phyloP scores from a whole-genome alignment of 768 basidiomycete genomes.

The Phaeotremella skinneri region DNA sequence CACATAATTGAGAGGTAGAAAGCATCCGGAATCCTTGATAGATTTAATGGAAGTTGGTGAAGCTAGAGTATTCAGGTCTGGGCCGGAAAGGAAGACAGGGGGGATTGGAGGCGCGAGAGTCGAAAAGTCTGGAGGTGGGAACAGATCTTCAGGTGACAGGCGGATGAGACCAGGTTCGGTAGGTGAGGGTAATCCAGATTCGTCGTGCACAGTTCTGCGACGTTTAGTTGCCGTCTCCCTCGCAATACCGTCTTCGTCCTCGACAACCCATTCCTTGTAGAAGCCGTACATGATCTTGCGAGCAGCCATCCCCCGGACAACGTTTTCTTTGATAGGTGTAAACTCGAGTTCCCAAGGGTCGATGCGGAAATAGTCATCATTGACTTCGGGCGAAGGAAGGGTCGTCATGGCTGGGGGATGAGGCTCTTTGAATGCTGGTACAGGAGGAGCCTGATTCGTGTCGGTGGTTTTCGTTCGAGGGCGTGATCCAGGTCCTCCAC shows the following conservation, averaged over 20 bases:
- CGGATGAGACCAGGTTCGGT: constrained; percentile 39
- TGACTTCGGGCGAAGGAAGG: constrained; percentile 19
- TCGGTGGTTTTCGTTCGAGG: constrained; percentile 18
- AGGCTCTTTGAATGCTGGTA: constrained; percentile 16
- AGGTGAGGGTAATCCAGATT: constrained; percentile 41
- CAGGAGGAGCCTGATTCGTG: constrained; percentile 6
- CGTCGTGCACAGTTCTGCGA: constrained; percentile 17
- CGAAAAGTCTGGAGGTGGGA: constrained; percentile 33
- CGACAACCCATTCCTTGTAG: constrained; percentile 42
- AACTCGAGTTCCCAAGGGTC: constrained; percentile 46
- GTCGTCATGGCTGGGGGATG: not conserved
- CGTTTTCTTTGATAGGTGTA: constrained; percentile 41
- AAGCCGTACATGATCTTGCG: constrained; percentile 31
- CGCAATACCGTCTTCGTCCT: constrained; percentile 29
- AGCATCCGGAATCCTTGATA: constrained; percentile 29
- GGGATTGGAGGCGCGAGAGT: constrained; percentile 47
- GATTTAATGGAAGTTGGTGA: constrained; percentile 22
- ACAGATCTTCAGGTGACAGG: constrained; percentile 29
- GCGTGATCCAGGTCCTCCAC: constrained; percentile 17
- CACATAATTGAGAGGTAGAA: constrained; percentile 39
- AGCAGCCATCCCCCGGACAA: constrained; percentile 27
- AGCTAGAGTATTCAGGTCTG: constrained; percentile 25
- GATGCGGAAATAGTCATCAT: constrained; percentile 36
- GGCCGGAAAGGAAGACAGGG: constrained; percentile 32
- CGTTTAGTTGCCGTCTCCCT: not conserved